These are phyloP conservation scores for Helianthus annuus DNA, from an alignment of 129 eudicot species.

Conservation along the genomic window HanXRQr2.0-SUNRISE NC_035445.2:148085189-148085688, in stretches of 20 bases:
- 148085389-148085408: background rate
- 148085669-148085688: background rate
- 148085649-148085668: slow-evolving; percentile 92
- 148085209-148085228: slow-evolving; percentile 36
- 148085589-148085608: slow-evolving; percentile 97
- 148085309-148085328: slow-evolving; percentile 77
- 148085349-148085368: slow-evolving; percentile 70
- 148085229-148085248: slow-evolving; percentile 39
- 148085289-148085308: slow-evolving; percentile 81
- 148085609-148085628: slow-evolving; percentile 86
- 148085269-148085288: slow-evolving; percentile 48
- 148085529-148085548: slow-evolving; percentile 82
- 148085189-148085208: slow-evolving; percentile 41
- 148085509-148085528: slow-evolving; percentile 74
- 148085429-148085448: background rate
- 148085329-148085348: slow-evolving; percentile 63
- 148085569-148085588: slow-evolving; percentile 80
- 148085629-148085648: slow-evolving; percentile 72
- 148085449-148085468: background rate
- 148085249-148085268: slow-evolving; percentile 38
- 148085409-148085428: background rate
- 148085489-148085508: slow-evolving; percentile 67
- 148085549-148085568: slow-evolving; percentile 79
- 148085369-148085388: slow-evolving; percentile 53
- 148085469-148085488: background rate